Percentiles rank a stretch among this genome's conserved stretches.
Evolutionary conservation across 2,329 filamentous ascomycete genomes (phyloP).

Genomic region (Penicillium sp.): DNA sequence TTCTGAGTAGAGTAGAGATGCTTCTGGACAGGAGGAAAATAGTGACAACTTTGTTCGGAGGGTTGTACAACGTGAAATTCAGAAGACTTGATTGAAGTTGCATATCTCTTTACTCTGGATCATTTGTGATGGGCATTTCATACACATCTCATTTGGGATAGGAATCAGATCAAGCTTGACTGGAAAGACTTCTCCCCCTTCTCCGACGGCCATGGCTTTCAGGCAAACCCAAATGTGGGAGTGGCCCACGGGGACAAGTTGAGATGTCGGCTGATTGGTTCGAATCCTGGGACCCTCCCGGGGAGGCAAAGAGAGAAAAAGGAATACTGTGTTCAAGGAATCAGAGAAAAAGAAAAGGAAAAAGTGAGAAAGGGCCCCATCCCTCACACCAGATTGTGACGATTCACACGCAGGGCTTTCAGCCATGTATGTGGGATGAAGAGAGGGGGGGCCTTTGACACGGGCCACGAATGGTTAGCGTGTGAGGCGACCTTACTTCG

Average conservation of each 20-base stretch:
- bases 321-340: conserved; percentile 1
- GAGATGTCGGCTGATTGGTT: conserved; percentile 13
- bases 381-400: conserved; percentile 8
- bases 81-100: neutral
- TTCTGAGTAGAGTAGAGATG: no score
- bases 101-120: neutral
- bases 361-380: neutral
- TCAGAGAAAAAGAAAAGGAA: neutral
- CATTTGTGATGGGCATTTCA: neutral
- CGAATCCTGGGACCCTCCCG: conserved; percentile 10
- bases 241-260: conserved; percentile 19
- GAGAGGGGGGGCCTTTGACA: conserved; percentile 13
- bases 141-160: neutral
- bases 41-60: no score
- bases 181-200: neutral
- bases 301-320: conserved; percentile 14
- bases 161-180: neutral
- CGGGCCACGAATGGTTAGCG: conserved; percentile 28
- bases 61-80: neutral
- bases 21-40: neutral
- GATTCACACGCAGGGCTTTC: conserved; percentile 20
- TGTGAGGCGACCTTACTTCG: conserved; percentile 28
- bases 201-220: conserved; percentile 9
- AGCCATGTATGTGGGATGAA: conserved; percentile 18
- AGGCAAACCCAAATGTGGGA: conserved; percentile 25